A percentile compares a stretch with the other conserved stretches of the same genome.
Evolutionary conservation across 371 early-diverging fungal species (phyloP).

Genomic region (Mucor saturninus): DNA sequence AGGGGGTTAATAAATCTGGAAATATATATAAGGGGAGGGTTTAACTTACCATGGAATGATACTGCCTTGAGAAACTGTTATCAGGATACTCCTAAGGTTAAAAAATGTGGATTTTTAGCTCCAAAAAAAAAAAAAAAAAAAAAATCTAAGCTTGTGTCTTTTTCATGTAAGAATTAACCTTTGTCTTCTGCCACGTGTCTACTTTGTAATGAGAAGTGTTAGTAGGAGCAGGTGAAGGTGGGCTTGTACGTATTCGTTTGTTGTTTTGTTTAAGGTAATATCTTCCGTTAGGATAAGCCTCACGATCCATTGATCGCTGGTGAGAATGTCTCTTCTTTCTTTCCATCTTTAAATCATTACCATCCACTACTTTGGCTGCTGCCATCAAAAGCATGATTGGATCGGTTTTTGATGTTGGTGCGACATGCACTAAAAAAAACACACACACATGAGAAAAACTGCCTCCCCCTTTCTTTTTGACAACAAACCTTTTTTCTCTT

Average conservation of each 20-base stretch:
- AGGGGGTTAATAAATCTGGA: too few species aligned
- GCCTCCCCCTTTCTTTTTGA: too few species aligned
- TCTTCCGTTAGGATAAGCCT: slow-evolving; percentile 9
- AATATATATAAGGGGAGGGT: too few species aligned
- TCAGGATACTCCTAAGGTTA: neutral
- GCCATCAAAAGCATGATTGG: slow-evolving; percentile 52
- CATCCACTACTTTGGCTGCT: slow-evolving; percentile 49
- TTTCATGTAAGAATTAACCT: neutral
- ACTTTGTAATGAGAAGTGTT: neutral
- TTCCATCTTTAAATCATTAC: slow-evolving; percentile 11
- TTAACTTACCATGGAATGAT: slow-evolving; percentile 32
- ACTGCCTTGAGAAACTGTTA: slow-evolving; percentile 28
- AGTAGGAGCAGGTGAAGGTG: slow-evolving; percentile 24
- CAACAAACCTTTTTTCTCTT: too few species aligned
- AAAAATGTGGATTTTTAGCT: neutral
- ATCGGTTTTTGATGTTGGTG: slow-evolving; percentile 29
- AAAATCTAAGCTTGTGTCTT: slow-evolving; percentile 1
- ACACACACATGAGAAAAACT: neutral
- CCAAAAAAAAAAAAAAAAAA: too few species aligned
- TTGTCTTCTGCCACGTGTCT: slow-evolving; percentile 17
- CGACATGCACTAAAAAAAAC: neutral
- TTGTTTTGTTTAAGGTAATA: slow-evolving; percentile 20
- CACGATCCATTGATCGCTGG: neutral
- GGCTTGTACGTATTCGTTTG: slow-evolving; percentile 21
- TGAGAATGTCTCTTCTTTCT: neutral